Conservation (phyloP, 2,329 filamentous ascomycete genomes). For the Aschersonia sp. region DNA sequence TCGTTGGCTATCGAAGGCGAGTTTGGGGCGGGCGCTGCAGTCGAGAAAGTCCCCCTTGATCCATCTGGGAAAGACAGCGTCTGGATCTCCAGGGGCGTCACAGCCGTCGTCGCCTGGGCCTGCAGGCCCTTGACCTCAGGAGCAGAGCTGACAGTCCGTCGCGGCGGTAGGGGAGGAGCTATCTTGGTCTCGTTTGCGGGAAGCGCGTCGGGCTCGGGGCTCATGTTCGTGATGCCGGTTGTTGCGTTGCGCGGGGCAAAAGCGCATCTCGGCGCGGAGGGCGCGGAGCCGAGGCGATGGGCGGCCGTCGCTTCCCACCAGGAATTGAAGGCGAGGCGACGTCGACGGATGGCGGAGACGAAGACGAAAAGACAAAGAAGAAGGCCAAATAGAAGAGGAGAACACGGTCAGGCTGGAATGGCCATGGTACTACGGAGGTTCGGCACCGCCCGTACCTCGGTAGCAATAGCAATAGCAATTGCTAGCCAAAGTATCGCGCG, state of each 20-base stretch:
- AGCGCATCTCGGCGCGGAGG: constrained; percentile 13
- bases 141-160: constrained; percentile 22
- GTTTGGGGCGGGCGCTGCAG: constrained; percentile 17
- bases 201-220: constrained; percentile 11
- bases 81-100: constrained; percentile 70
- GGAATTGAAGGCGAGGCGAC: no score
- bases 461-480: no score
- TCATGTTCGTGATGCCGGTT: constrained; percentile 11
- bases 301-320: no score
- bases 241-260: constrained; percentile 1
- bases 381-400: no score
- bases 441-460: no score
- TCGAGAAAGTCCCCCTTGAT: constrained; percentile 48
- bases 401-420: no score
- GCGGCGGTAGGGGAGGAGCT: constrained; percentile 42
- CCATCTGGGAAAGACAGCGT: constrained; percentile 61
- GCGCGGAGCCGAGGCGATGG: no score
- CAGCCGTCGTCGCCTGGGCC: constrained; percentile 67
- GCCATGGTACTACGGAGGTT: no score
- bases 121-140: constrained; percentile 26
- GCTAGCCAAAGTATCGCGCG: no score
- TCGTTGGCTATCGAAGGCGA: constrained; percentile 25
- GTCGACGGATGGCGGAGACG: no score
- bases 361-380: no score
- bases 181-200: constrained; percentile 22